Conservation (phyloP, 1,284 basidiomycete species). For the Meira miltonrushii region DNA sequence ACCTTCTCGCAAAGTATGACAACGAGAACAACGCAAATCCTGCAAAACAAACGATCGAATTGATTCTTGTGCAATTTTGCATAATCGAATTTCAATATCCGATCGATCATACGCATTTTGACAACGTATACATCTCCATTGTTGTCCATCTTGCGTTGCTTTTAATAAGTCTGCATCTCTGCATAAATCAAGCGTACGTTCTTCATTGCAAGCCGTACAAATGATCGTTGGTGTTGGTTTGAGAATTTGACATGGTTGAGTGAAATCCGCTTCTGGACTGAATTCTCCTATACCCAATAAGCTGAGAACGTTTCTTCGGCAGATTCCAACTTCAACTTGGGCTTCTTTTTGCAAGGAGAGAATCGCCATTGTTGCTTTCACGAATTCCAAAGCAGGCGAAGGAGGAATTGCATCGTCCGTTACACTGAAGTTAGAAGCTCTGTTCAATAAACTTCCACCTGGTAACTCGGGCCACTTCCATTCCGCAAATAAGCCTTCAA, state of each 20-base stretch:
- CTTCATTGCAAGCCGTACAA: conserved; percentile 80
- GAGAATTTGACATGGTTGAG: conserved; percentile 74
- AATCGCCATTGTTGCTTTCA: conserved; percentile 81
- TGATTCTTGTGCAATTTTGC: conserved; percentile 68
- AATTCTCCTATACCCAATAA: conserved; percentile 84
- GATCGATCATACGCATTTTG: conserved; percentile 79
- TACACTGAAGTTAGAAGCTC: not conserved
- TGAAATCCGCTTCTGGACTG: conserved; percentile 55
- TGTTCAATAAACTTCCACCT: not conserved
- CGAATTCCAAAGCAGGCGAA: conserved; percentile 68
- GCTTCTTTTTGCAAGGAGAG: conserved; percentile 67
- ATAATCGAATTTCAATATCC: conserved; percentile 77
- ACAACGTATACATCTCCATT: conserved; percentile 59
- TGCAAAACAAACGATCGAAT: conserved; percentile 78
- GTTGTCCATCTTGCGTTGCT: conserved; percentile 23
- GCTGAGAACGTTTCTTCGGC: conserved; percentile 85
- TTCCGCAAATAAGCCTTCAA: conserved; percentile 58
- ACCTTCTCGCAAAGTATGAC: conserved; percentile 78
- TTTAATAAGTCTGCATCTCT: conserved; percentile 76
- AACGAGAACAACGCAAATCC: conserved; percentile 73
- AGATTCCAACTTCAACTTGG: conserved; percentile 75
- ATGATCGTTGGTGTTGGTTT: conserved; percentile 62
- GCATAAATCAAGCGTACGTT: conserved; percentile 90
- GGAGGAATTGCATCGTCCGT: conserved; percentile 52
- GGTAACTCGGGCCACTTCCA: conserved; percentile 75